Conservation (phyloP, 163 green algal species). For the Volvox carteri region DNA sequence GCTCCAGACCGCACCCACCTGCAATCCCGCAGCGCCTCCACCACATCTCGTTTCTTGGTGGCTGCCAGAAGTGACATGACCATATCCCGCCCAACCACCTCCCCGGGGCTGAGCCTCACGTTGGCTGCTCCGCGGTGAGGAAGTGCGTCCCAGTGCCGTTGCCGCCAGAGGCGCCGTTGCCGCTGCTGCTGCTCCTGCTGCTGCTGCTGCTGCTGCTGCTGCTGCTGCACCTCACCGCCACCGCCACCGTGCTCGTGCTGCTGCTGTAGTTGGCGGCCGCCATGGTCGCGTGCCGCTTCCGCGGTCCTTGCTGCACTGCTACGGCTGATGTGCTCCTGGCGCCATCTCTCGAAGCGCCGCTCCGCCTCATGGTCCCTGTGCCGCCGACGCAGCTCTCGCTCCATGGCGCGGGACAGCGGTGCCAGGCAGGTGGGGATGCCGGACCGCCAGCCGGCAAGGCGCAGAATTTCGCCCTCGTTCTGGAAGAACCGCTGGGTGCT, state of each 20-base stretch:
- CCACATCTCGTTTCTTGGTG: background rate
- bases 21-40: constrained; percentile 10
- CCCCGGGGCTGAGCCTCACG: background rate
- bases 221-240: background rate
- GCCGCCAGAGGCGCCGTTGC: too few species aligned
- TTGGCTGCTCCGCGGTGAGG: background rate
- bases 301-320: too few species aligned
- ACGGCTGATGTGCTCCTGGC: too few species aligned
- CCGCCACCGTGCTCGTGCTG: too few species aligned
- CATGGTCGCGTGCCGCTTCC: too few species aligned
- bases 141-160: background rate
- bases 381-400: background rate
- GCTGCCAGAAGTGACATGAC: constrained; percentile 25
- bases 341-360: background rate
- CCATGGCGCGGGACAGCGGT: background rate
- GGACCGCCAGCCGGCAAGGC: background rate
- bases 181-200: background rate
- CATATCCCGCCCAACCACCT: background rate
- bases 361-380: background rate
- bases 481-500: background rate
- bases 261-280: background rate
- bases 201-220: background rate
- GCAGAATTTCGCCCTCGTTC: background rate
- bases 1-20: constrained; percentile 1
- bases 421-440: constrained; percentile 23